Conservation (phyloP, 371 early-diverging fungal genomes). For the Vittaforma corneae region DNA sequence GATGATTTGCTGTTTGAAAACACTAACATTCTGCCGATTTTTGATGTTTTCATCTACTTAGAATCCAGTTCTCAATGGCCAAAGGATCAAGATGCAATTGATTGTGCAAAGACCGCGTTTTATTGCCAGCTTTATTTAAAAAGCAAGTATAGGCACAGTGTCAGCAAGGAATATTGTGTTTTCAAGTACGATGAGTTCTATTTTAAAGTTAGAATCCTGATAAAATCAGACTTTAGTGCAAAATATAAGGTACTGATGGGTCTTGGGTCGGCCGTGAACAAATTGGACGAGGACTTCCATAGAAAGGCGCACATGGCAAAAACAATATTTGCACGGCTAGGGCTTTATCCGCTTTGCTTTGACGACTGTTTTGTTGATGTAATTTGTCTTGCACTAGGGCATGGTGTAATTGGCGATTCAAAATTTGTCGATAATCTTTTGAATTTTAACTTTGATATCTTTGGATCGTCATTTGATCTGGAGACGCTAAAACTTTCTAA, state of each 20-base stretch:
- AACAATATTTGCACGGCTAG: conserved; percentile 19
- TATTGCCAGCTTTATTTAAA: conserved; percentile 35
- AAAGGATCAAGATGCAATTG: conserved; percentile 20
- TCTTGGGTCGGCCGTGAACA: conserved; percentile 9
- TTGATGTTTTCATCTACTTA: conserved; percentile 11
- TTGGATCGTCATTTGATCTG: conserved; percentile 3
- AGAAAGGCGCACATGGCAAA: conserved; percentile 10
- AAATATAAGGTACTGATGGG: not conserved
- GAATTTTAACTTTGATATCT: not conserved
- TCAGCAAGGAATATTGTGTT: conserved; percentile 27
- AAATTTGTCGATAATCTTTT: conserved; percentile 23
- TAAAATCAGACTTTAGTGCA: conserved; percentile 3
- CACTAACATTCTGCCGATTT: conserved; percentile 9
- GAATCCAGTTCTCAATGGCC: conserved; percentile 32
- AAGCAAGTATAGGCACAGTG: conserved; percentile 9
- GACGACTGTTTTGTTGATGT: conserved; percentile 29
- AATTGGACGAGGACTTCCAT: not conserved
- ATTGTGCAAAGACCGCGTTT: conserved; percentile 41
- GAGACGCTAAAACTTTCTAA: conserved; percentile 4
- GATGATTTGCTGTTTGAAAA: conserved; percentile 4
- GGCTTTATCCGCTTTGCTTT: conserved; percentile 34
- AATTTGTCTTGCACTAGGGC: conserved; percentile 17
- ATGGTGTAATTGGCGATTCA: conserved; percentile 14
- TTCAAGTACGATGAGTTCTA: conserved; percentile 21
- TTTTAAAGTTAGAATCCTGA: conserved; percentile 27